These are phyloP conservation scores for Scheffersomyces lignicola DNA, from an alignment of 1,139 yeast genomes.

Conservation along the genomic window DNA sequence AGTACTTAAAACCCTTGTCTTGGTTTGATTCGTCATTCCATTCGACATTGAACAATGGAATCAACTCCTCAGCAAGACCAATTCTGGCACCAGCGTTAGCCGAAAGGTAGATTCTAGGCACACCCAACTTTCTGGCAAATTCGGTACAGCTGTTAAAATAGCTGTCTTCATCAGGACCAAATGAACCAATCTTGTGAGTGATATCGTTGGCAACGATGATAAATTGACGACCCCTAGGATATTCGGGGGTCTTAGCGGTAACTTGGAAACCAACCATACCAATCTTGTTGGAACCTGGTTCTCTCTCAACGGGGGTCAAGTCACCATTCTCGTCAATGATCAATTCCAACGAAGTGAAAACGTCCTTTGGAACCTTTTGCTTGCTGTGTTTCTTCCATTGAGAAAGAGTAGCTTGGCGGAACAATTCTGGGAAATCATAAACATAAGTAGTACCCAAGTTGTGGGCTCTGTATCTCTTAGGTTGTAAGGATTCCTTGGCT, in stretches of 20 bases:
- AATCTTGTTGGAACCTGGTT: constrained; percentile 90
- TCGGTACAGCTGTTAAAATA: constrained; percentile 93
- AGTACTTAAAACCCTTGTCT: constrained; percentile 84
- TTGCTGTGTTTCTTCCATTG: constrained; percentile 76
- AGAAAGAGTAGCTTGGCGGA: constrained; percentile 86
- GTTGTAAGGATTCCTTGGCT: constrained; percentile 96
- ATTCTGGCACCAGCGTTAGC: constrained; percentile 99
- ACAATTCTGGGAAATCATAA: constrained; percentile 97
- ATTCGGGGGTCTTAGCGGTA: constrained; percentile 92
- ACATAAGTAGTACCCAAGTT: constrained; percentile 97
- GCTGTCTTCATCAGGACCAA: constrained; percentile 95
- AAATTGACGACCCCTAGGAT: constrained; percentile 93
- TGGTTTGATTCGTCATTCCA: constrained; percentile 83
- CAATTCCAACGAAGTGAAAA: constrained; percentile 77
- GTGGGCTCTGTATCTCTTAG: constrained; percentile 97
- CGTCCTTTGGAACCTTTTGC: constrained; percentile 70
- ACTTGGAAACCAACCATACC: constrained; percentile 98
- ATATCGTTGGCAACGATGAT: constrained; percentile 94
- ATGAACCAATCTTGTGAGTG: constrained; percentile 96
- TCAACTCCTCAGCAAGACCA: constrained; percentile 94
- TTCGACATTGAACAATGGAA: constrained; percentile 85
- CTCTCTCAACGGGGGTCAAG: constrained; percentile 87
- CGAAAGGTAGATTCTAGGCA: constrained; percentile 92
- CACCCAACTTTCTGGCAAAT: constrained; percentile 83
- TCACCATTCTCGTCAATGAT: constrained; percentile 78